Percentiles rank a stretch among this genome's conserved stretches.
Conservation (phyloP, 73 alveolate species). For the Stentor roeselii region DNA sequence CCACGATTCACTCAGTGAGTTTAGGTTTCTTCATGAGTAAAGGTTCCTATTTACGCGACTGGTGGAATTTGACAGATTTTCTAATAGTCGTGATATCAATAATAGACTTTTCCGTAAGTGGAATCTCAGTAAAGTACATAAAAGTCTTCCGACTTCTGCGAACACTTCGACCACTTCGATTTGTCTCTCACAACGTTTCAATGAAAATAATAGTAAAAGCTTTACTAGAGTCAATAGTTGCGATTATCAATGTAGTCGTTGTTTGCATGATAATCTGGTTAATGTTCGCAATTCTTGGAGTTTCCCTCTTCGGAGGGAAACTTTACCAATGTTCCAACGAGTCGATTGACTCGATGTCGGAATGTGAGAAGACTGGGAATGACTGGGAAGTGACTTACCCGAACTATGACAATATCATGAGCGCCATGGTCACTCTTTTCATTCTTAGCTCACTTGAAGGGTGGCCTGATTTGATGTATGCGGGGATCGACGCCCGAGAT, state of each 20-base stretch:
- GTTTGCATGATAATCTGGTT: constrained; percentile 86
- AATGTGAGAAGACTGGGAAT: constrained; percentile 5
- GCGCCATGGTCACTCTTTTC: constrained; percentile 86
- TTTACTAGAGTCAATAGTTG: constrained; percentile 80
- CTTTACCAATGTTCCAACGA: constrained; percentile 55
- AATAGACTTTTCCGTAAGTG: constrained; percentile 68
- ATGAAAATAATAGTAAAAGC: constrained; percentile 82
- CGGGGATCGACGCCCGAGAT: constrained; percentile 58
- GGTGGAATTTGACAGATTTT: constrained; percentile 54
- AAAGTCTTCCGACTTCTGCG: constrained; percentile 86
- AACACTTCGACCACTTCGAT: constrained; percentile 85
- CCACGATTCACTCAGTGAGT: constrained; percentile 38
- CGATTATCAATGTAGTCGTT: constrained; percentile 78
- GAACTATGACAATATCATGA: constrained; percentile 81
- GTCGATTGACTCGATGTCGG: background rate
- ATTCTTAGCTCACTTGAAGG: constrained; percentile 85
- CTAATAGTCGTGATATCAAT: constrained; percentile 29
- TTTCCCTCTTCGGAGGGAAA: constrained; percentile 73
- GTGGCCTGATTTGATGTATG: constrained; percentile 89
- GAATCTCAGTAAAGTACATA: constrained; percentile 58
- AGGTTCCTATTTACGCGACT: constrained; percentile 25
- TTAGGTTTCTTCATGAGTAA: constrained; percentile 23
- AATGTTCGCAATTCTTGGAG: constrained; percentile 91
- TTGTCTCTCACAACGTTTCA: constrained; percentile 80
- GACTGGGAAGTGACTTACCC: constrained; percentile 30